Evolutionary conservation across 108 stramenopile genomes (phyloP).

Genomic region (Nitzschia putrida): DNA sequence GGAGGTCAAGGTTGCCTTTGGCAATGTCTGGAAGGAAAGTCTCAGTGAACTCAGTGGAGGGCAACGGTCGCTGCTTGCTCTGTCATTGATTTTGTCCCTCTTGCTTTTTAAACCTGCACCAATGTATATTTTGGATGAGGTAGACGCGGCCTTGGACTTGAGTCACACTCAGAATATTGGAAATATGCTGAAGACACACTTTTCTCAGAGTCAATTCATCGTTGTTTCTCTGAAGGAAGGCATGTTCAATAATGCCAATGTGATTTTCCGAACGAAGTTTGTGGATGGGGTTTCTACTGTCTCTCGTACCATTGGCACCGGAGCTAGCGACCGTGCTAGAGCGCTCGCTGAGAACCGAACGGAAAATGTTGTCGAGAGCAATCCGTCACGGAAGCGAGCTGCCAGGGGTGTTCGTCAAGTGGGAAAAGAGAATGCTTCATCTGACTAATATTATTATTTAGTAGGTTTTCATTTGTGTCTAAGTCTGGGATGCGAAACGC

Average conservation of each 20-base stretch:
- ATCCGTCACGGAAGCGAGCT: slow-evolving; percentile 21
- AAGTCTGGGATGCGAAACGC: too few species aligned
- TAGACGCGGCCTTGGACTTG: slow-evolving; percentile 97
- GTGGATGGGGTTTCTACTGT: slow-evolving; percentile 99
- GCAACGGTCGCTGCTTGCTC: slow-evolving; percentile 94
- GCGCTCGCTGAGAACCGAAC: slow-evolving; percentile 45
- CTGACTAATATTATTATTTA: too few species aligned
- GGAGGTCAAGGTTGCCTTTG: slow-evolving; percentile 97
- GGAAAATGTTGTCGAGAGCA: not conserved
- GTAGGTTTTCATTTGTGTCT: too few species aligned
- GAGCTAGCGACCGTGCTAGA: slow-evolving; percentile 52
- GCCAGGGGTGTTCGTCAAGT: slow-evolving; percentile 3
- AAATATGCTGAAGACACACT: slow-evolving; percentile 98
- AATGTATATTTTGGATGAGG: slow-evolving; percentile 99
- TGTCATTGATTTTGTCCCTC: slow-evolving; percentile 95
- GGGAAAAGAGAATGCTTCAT: slow-evolving; percentile 27
- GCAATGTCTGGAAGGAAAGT: slow-evolving; percentile 96
- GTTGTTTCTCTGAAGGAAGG: slow-evolving; percentile 98
- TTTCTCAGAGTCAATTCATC: slow-evolving; percentile 98
- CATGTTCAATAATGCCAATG: slow-evolving; percentile 99
- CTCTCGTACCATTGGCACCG: slow-evolving; percentile 84
- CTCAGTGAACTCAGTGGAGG: slow-evolving; percentile 98
- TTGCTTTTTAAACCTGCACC: slow-evolving; percentile 99
- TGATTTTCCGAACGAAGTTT: slow-evolving; percentile 98
- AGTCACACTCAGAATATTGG: slow-evolving; percentile 99